phyloP scores from a whole-genome alignment of 73 alveolate species.

The Tetrahymena elliotti region DNA sequence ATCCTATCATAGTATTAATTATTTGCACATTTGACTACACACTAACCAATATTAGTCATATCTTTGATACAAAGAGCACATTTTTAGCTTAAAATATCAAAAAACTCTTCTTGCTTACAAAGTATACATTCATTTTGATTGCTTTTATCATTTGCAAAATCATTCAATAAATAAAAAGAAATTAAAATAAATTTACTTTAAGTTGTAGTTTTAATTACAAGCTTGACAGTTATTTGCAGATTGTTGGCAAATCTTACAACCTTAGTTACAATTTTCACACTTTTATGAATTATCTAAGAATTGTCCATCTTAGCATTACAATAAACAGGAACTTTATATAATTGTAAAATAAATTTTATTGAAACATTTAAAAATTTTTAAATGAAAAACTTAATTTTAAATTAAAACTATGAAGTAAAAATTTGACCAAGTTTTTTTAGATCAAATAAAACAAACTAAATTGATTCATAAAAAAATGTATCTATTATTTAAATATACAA shows the following conservation, averaged over 20 bases:
- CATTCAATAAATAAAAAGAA: no score
- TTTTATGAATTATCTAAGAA: background rate
- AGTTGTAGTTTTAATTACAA: background rate
- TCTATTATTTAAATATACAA: no score
- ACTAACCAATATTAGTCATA: background rate
- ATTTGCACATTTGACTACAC: background rate
- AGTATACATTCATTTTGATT: background rate
- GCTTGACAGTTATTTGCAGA: background rate
- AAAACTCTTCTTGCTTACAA: background rate
- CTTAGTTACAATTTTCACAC: background rate
- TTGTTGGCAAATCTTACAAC: background rate
- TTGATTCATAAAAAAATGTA: no score
- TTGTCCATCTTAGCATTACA: background rate
- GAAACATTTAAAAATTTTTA: no score
- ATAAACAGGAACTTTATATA: background rate
- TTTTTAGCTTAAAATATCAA: background rate
- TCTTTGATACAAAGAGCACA: background rate
- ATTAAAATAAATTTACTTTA: background rate
- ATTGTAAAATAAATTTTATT: no score
- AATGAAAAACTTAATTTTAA: no score
- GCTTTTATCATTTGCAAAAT: no score
- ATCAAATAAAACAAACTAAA: no score
- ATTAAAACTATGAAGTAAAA: no score
- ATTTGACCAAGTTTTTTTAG: no score
- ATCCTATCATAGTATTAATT: background rate